Conservation (phyloP, 2,329 filamentous ascomycete genomes). For the Aspergillus pseudoviridinutans region DNA sequence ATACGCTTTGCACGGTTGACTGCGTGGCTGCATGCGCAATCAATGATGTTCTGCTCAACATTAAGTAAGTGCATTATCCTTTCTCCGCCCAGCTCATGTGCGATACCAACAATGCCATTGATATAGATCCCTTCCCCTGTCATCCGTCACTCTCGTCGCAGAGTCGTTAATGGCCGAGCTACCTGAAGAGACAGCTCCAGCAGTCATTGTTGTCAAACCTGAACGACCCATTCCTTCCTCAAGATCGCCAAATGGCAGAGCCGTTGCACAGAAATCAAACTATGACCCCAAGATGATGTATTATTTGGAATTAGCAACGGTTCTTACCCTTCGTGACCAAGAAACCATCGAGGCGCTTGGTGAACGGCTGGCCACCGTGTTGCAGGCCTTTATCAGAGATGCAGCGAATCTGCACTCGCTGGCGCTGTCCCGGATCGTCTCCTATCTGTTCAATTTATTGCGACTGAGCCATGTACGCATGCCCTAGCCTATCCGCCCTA, state of each 20-base stretch:
- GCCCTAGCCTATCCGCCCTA: not conserved
- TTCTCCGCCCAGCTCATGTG: conserved; percentile 11
- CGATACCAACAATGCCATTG: conserved; percentile 7
- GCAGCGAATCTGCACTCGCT: conserved; percentile 74
- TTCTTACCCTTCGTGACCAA: conserved; percentile 71
- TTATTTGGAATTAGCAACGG: conserved; percentile 83
- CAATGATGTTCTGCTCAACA: conserved; percentile 74
- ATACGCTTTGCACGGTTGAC: conserved; percentile 89
- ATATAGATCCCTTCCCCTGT: conserved; percentile 57
- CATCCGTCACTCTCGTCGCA: conserved; percentile 60
- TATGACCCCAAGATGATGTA: conserved; percentile 89
- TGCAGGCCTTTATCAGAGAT: conserved; percentile 80
- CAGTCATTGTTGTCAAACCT: conserved; percentile 86
- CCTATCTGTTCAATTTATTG: conserved; percentile 79
- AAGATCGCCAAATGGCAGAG: conserved; percentile 57
- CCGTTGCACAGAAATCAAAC: conserved; percentile 52
- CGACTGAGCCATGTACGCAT: conserved; percentile 74
- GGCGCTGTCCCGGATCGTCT: conserved; percentile 77
- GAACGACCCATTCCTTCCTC: conserved; percentile 64
- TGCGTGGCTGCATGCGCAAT: conserved; percentile 89
- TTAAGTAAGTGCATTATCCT: conserved; percentile 57
- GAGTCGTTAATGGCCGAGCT: conserved; percentile 73
- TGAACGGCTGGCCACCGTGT: conserved; percentile 70
- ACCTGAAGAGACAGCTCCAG: conserved; percentile 77
- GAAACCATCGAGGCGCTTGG: conserved; percentile 70